phyloP scores from a whole-genome alignment of 306 rosid genomes.

The Hippophae rhamnoides region DNA sequence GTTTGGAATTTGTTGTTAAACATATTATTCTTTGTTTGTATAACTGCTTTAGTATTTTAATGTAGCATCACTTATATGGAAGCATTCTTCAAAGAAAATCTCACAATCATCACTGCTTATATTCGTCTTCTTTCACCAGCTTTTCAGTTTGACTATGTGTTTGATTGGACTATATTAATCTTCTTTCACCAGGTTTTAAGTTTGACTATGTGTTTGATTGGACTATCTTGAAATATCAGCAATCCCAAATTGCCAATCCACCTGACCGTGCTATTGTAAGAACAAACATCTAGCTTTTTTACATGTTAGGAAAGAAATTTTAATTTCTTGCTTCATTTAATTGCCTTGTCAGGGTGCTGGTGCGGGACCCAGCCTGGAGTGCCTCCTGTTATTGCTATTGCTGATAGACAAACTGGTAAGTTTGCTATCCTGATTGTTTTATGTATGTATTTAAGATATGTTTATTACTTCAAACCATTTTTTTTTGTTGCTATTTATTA shows the following conservation, averaged over 20 bases:
- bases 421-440: conserved; percentile 2
- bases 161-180: conserved; percentile 76
- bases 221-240: conserved; percentile 97
- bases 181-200: conserved; percentile 69
- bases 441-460: not conserved
- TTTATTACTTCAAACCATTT: not conserved
- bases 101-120: not conserved
- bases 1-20: conserved; percentile 28
- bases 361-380: conserved; percentile 96
- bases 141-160: conserved; percentile 96
- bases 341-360: conserved; percentile 50
- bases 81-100: not conserved
- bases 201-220: conserved; percentile 98
- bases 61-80: too few species aligned
- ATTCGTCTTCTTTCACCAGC: conserved; percentile 34
- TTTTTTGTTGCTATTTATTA: not conserved
- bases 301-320: conserved; percentile 1
- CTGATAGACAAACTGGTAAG: conserved; percentile 70
- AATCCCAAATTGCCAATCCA: conserved; percentile 64
- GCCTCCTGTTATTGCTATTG: conserved; percentile 54
- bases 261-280: conserved; percentile 68
- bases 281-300: conserved; percentile 10
- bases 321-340: conserved; percentile 12
- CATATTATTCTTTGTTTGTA: conserved; percentile 2
- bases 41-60: not conserved